These are phyloP conservation scores for Gossypium arboreum DNA, from an alignment of 345 rosid genomes.

Conservation along the genomic window DNA sequence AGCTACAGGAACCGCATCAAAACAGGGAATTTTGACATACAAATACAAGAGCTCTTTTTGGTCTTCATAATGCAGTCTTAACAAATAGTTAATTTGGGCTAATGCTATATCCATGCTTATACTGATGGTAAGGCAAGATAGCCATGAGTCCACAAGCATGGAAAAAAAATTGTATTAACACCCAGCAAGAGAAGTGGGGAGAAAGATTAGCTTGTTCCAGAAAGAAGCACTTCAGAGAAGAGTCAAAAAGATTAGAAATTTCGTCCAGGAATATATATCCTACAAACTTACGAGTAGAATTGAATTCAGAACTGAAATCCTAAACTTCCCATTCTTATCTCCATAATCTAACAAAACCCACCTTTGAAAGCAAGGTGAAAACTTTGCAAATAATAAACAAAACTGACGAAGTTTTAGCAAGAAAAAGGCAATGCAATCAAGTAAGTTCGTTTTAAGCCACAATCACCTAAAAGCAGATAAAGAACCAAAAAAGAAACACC, in stretches of 20 bases:
- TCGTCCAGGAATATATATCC: neutral
- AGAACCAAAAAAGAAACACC: neutral
- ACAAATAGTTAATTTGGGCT: neutral
- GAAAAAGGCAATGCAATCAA: neutral
- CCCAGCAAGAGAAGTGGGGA: neutral
- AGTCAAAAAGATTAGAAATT: neutral
- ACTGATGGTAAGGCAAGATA: neutral
- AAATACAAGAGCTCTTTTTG: neutral
- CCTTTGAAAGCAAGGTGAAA: conserved; percentile 6
- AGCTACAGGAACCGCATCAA: neutral
- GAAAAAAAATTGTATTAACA: neutral
- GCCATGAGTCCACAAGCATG: neutral
- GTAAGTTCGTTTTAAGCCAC: neutral
- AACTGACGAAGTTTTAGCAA: neutral
- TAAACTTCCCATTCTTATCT: neutral
- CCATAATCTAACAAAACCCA: conserved; percentile 5
- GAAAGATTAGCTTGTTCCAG: neutral
- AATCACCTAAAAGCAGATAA: conserved; percentile 13
- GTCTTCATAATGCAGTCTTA: neutral
- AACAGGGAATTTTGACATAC: neutral
- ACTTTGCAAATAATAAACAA: conserved; percentile 5
- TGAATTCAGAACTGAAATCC: neutral
- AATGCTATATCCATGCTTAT: neutral
- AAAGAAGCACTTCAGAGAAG: neutral
- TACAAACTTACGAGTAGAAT: neutral